These are phyloP conservation scores for Plectosphaerella plurivora DNA, from an alignment of 2,329 filamentous ascomycete species.

Conservation along the genomic window DNA sequence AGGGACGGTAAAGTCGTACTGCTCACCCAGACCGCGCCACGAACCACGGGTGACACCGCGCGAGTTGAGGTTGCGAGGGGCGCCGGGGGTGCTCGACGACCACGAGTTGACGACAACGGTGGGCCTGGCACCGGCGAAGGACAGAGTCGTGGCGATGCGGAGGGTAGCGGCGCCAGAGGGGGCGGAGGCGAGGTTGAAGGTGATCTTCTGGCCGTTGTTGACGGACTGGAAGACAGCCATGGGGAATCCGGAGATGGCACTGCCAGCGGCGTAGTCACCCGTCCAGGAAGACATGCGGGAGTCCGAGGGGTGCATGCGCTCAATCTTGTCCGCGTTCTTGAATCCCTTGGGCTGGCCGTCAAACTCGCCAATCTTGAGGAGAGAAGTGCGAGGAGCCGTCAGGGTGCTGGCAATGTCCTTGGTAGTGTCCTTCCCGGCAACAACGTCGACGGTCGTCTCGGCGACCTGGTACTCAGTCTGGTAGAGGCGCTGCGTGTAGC, in stretches of 20 bases:
- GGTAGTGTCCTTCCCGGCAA: constrained; percentile 40
- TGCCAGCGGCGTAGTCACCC: constrained; percentile 50
- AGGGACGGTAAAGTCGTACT: constrained; percentile 59
- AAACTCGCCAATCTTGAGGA: constrained; percentile 63
- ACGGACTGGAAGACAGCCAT: constrained; percentile 62
- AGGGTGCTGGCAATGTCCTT: constrained; percentile 45
- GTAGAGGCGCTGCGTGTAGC: constrained; percentile 65
- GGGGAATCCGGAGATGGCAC: constrained; percentile 53
- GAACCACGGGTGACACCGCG: constrained; percentile 62
- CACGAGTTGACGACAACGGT: constrained; percentile 53
- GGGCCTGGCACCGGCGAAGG: constrained; percentile 56
- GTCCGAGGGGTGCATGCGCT: constrained; percentile 66
- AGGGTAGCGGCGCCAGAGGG: constrained; percentile 50
- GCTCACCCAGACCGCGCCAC: constrained; percentile 59
- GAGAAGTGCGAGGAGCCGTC: constrained; percentile 41
- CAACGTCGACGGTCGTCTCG: constrained; percentile 41
- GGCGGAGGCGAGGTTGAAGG: constrained; percentile 48
- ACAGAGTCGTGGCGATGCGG: constrained; percentile 60
- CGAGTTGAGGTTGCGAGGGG: constrained; percentile 59
- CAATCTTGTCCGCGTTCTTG: constrained; percentile 62
- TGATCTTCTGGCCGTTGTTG: constrained; percentile 57
- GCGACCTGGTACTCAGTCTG: constrained; percentile 54
- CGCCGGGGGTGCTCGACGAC: constrained; percentile 39
- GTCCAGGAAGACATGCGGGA: constrained; percentile 61
- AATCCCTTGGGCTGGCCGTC: constrained; percentile 62